Conservation (phyloP, 2,329 filamentous ascomycete species). For the Cytospora mali region DNA sequence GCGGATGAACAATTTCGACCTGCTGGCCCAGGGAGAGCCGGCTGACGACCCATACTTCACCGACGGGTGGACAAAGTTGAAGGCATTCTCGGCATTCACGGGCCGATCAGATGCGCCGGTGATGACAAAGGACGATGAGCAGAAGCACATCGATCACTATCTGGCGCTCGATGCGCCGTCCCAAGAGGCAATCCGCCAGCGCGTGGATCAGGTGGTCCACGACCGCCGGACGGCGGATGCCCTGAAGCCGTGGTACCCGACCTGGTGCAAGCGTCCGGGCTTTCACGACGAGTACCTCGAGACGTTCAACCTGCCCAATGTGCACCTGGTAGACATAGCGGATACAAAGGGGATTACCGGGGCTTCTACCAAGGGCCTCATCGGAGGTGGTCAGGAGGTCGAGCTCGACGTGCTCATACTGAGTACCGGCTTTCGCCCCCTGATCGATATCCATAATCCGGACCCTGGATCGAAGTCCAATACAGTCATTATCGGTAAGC, state of each 20-base stretch:
- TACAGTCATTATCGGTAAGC: constrained; percentile 16
- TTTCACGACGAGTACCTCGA: constrained; percentile 54
- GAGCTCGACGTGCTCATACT: constrained; percentile 28
- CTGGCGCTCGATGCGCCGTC: constrained; percentile 46
- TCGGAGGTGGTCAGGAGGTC: constrained; percentile 5
- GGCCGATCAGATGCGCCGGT: constrained; percentile 39
- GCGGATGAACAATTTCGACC: constrained; percentile 49
- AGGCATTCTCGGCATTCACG: constrained; percentile 4
- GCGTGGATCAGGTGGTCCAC: constrained; percentile 45
- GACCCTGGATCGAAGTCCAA: constrained; percentile 28
- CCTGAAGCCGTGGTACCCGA: constrained; percentile 53
- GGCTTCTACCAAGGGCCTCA: constrained; percentile 11
- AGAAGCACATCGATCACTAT: constrained; percentile 41
- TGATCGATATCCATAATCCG: neutral
- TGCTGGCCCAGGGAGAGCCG: neutral
- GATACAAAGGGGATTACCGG: constrained; percentile 41
- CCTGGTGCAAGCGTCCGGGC: constrained; percentile 55
- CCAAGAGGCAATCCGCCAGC: constrained; percentile 44
- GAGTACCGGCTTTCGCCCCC: constrained; percentile 27
- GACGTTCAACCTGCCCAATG: constrained; percentile 51
- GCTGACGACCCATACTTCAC: constrained; percentile 35
- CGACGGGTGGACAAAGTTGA: constrained; percentile 47
- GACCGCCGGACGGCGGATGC: constrained; percentile 44
- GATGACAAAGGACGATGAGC: constrained; percentile 40
- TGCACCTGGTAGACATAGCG: constrained; percentile 51